phyloP scores from a whole-genome alignment of 2,329 filamentous ascomycete genomes.

The Geosmithia putterillii region DNA sequence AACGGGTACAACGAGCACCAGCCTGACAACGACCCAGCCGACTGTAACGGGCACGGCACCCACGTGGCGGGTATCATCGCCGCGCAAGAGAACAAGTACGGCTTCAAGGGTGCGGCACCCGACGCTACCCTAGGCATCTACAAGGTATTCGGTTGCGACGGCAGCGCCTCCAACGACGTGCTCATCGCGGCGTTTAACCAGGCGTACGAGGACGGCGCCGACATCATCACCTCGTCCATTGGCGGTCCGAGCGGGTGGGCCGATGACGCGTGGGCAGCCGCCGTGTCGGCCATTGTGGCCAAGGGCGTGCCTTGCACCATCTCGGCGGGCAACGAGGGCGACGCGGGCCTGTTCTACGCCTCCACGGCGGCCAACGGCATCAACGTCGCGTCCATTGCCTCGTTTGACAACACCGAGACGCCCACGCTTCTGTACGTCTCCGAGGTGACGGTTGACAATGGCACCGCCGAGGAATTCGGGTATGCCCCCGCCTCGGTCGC shows the following conservation, averaged over 20 bases:
- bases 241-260: conserved; percentile 39
- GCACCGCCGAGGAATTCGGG: conserved; percentile 22
- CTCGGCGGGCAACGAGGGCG: conserved; percentile 39
- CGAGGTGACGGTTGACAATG: conserved; percentile 25
- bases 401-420: conserved; percentile 32
- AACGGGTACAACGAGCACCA: conserved; percentile 22
- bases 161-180: conserved; percentile 38
- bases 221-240: conserved; percentile 44
- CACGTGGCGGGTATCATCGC: conserved; percentile 52
- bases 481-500: conserved; percentile 26
- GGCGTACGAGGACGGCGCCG: conserved; percentile 46
- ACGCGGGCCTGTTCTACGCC: conserved; percentile 33
- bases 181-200: conserved; percentile 46
- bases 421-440: conserved; percentile 29
- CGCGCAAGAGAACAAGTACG: conserved; percentile 37
- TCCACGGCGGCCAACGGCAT: conserved; percentile 34
- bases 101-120: conserved; percentile 45
- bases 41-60: conserved; percentile 46
- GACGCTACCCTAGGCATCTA: conserved; percentile 44
- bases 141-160: conserved; percentile 43
- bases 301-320: conserved; percentile 39
- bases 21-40: conserved; percentile 39
- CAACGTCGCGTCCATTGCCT: conserved; percentile 33
- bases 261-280: conserved; percentile 36
- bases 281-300: conserved; percentile 38